These are phyloP conservation scores for Parathielavia hyrcaniae DNA, from an alignment of 495 filamentous ascomycete genomes.

Conservation along the genomic window DNA sequence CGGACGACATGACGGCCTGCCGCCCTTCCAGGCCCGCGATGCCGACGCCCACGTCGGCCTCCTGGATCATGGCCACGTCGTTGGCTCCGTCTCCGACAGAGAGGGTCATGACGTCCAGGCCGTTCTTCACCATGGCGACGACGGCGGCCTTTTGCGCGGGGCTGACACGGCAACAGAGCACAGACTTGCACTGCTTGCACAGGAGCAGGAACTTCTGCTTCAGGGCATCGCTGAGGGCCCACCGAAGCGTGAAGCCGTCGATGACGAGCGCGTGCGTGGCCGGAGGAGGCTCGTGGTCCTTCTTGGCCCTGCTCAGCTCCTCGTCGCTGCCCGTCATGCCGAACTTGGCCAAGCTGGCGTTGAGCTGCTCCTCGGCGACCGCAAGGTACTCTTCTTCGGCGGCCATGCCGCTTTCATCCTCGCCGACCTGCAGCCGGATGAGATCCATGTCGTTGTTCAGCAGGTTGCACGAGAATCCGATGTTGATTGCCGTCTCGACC, in stretches of 20 bases:
- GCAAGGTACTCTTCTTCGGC: constrained; percentile 42
- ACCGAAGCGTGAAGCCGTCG: constrained; percentile 87
- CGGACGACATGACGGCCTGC: constrained; percentile 97
- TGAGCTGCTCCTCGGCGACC: constrained; percentile 60
- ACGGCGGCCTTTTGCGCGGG: constrained; percentile 98
- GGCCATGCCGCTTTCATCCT: constrained; percentile 49
- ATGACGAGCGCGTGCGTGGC: constrained; percentile 95
- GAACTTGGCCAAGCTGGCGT: constrained; percentile 66
- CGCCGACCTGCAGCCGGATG: constrained; percentile 79
- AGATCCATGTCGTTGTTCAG: constrained; percentile 97
- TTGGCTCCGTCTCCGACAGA: constrained; percentile 97
- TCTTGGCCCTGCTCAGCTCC: constrained; percentile 70
- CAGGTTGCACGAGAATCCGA: constrained; percentile 98
- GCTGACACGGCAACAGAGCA: constrained; percentile 96
- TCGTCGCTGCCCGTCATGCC: constrained; percentile 78
- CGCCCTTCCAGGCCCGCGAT: constrained; percentile 96
- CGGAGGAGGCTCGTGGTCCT: constrained; percentile 75
- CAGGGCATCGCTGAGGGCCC: constrained; percentile 74
- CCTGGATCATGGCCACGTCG: constrained; percentile 99
- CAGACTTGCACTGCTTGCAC: constrained; percentile 95
- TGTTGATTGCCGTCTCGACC: constrained; percentile 99
- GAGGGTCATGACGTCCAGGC: constrained; percentile 93
- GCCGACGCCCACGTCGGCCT: constrained; percentile 96
- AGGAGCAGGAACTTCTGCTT: constrained; percentile 89
- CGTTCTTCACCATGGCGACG: constrained; percentile 84